Conservation (phyloP, 768 basidiomycete genomes). For the Phlegmacium glaucopus region DNA sequence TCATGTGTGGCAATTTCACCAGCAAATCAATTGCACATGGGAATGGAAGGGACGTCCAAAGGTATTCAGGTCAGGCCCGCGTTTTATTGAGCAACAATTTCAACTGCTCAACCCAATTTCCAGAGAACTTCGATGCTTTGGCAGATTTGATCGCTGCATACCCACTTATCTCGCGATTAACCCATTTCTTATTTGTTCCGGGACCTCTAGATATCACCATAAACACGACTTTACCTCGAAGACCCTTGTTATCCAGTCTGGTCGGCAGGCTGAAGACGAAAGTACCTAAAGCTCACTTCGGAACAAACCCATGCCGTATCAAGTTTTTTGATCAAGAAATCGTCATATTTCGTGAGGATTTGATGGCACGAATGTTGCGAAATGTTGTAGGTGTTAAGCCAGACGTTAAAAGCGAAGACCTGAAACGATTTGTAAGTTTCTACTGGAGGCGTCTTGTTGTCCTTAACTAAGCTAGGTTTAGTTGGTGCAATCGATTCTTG, state of each 20-base stretch:
- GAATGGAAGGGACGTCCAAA: constrained; percentile 70
- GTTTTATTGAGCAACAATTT: background rate
- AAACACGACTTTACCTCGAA: constrained; percentile 78
- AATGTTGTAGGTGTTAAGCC: constrained; percentile 90
- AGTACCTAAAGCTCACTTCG: constrained; percentile 79
- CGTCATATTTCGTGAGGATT: constrained; percentile 88
- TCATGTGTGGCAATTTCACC: constrained; percentile 95
- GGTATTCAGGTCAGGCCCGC: constrained; percentile 70
- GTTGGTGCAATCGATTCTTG: constrained; percentile 95
- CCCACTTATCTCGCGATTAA: constrained; percentile 67
- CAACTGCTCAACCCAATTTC: background rate
- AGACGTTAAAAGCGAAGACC: constrained; percentile 68
- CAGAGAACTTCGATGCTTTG: constrained; percentile 85
- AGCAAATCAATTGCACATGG: constrained; percentile 79
- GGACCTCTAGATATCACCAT: constrained; percentile 89
- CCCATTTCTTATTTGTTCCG: constrained; percentile 93
- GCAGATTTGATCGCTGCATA: constrained; percentile 84
- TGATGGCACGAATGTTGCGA: constrained; percentile 91
- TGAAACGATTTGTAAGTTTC: constrained; percentile 80
- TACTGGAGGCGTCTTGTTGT: background rate
- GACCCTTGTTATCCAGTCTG: constrained; percentile 75
- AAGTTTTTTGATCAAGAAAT: constrained; percentile 96
- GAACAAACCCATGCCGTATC: constrained; percentile 89
- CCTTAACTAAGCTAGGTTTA: constrained; percentile 24
- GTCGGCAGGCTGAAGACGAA: constrained; percentile 63